These are phyloP conservation scores for Colletotrichum trifolii DNA, from an alignment of 2,329 filamentous ascomycete genomes.

Conservation along the genomic window DNA sequence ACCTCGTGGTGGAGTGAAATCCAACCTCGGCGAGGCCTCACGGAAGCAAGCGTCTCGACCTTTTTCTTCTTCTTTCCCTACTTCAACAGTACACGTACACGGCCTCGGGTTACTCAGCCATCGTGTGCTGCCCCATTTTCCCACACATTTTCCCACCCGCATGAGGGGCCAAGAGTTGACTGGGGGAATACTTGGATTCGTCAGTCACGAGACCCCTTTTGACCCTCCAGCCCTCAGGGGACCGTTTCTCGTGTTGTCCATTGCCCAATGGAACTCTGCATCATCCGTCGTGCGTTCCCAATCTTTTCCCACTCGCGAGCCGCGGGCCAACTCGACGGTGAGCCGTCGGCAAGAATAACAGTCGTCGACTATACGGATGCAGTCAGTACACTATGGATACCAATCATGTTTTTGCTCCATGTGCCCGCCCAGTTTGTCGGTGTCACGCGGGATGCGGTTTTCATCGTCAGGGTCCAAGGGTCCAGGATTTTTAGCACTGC, in stretches of 20 bases:
- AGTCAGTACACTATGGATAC: too few species aligned
- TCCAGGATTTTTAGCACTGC: slow-evolving; percentile 14
- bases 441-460: slow-evolving; percentile 8
- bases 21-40: neutral
- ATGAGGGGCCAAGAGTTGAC: slow-evolving; percentile 24
- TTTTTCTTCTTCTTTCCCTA: slow-evolving; percentile 10
- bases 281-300: neutral
- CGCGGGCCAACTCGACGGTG: too few species aligned
- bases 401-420: too few species aligned
- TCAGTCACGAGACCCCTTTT: slow-evolving; percentile 11
- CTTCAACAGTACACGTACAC: too few species aligned
- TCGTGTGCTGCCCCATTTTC: slow-evolving; percentile 17
- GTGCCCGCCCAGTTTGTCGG: neutral
- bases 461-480: slow-evolving; percentile 25
- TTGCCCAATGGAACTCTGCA: slow-evolving; percentile 26
- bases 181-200: slow-evolving; percentile 4
- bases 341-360: too few species aligned
- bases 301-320: neutral
- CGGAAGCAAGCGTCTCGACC: neutral
- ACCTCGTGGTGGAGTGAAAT: neutral
- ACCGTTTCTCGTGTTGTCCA: slow-evolving; percentile 19
- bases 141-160: slow-evolving; percentile 4
- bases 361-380: too few species aligned
- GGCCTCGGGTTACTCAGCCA: slow-evolving; percentile 14
- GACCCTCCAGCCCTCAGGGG: neutral